Evolutionary conservation across 257 asterid species (phyloP), one percentile per base, ranked within the genome.

Genomic region (Misopates orontium): DNA sequence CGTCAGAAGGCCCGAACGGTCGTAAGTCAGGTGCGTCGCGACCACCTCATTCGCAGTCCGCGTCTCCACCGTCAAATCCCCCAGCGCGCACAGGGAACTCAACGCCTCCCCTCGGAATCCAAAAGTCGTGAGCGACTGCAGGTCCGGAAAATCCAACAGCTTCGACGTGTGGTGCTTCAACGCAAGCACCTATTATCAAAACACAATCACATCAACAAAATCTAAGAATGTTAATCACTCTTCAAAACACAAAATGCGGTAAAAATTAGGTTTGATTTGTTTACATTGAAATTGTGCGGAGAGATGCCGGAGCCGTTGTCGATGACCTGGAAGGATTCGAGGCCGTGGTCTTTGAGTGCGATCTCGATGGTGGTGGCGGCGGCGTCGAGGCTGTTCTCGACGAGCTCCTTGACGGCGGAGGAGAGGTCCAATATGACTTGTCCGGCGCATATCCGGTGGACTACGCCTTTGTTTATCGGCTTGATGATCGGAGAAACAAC

Each of bases 101-200:
- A 93, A 79, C n/a, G 99, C 99, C 77, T 93, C 99, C 69, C 99
- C 99, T 60, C 99, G 88, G 75, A 93, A 93, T 23, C 99, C 99
- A 68, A 86, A 93, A 25, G 99, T 93, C 4, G 89, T 75, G 50
- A 90, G 65, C 16, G 87, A 80, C 69, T 85, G 92, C 75, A 93
- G 97, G 79, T 90, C 99, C 3, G 84, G 86, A 75, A 93, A 86
- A 69, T 85, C 95, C 64, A 82, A 68, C 72, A 93, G 82, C 79
- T 93, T 93, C 17, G 97, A 94, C 19, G 99, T 94, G 64, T 90
- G 99, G 76, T 94, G 97, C 82, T 82, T 94, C 79, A 83, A 74
- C 22, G 95, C 95, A 52, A 94, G 82, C 41, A 86, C 96, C 97
- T 94, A 74, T n/a, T n/a, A n/a, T 59, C 65, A 60, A 28, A 28